Evolutionary conservation across 805 yeast species (phyloP).

Genomic region (Groenewaldozyma tartarivorans): DNA sequence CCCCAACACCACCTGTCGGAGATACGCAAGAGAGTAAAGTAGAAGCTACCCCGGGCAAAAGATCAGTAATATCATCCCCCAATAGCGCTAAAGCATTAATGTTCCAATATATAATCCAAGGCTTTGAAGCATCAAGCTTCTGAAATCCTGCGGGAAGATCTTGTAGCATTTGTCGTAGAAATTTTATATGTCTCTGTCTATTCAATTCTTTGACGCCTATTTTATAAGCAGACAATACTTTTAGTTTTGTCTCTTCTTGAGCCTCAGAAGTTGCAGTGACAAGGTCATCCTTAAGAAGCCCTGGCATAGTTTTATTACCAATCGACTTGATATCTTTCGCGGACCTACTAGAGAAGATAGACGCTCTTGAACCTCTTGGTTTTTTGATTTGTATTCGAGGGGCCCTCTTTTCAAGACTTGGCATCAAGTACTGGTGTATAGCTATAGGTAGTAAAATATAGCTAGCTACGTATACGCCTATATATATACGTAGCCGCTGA

Average conservation of each 20-base stretch:
- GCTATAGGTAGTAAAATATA: too few species aligned
- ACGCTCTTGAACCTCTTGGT: too few species aligned
- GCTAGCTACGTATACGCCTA: too few species aligned
- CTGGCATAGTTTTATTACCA: slow-evolving; percentile 9
- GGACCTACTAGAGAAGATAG: too few species aligned
- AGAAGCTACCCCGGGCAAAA: slow-evolving; percentile 19
- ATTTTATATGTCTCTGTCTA: slow-evolving; percentile 34
- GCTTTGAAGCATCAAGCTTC: slow-evolving; percentile 76
- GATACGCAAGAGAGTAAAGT: slow-evolving; percentile 27
- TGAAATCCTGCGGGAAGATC: slow-evolving; percentile 43
- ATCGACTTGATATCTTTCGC: too few species aligned
- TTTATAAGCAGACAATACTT: not conserved
- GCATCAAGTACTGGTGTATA: too few species aligned
- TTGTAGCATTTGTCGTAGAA: slow-evolving; percentile 32
- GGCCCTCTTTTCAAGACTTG: too few species aligned
- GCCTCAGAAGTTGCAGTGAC: not conserved
- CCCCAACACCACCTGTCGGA: slow-evolving; percentile 64
- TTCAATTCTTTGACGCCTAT: not conserved
- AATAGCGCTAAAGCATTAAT: slow-evolving; percentile 43
- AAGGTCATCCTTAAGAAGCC: not conserved
- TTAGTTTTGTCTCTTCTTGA: not conserved
- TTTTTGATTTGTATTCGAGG: too few species aligned
- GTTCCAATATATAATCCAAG: slow-evolving; percentile 88
- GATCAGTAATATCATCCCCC: slow-evolving; percentile 24
- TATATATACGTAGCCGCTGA: too few species aligned